Percentiles rank a stretch among this genome's conserved stretches.
Conservation (phyloP, 2,329 filamentous ascomycete genomes). For the Tricladium varicosporioides region DNA sequence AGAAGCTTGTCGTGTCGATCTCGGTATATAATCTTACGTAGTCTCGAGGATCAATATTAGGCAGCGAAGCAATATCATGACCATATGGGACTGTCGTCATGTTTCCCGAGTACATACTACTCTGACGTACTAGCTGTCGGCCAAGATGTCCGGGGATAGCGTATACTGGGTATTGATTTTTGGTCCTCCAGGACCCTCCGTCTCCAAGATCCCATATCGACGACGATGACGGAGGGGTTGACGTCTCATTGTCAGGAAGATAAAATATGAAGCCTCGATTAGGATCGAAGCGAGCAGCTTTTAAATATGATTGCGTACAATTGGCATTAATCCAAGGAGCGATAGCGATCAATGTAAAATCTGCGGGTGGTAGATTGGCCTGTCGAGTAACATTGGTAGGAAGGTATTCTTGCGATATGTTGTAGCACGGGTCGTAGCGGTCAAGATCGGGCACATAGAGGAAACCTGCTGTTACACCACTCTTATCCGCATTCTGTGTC, state of each 20-base stretch:
- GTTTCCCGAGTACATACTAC: conserved; percentile 76
- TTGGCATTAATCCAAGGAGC: conserved; percentile 79
- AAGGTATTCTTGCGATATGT: conserved; percentile 62
- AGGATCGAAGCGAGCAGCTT: conserved; percentile 54
- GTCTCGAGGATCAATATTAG: conserved; percentile 53
- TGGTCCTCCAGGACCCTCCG: conserved; percentile 65
- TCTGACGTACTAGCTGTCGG: conserved; percentile 63
- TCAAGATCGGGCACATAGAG: conserved; percentile 79
- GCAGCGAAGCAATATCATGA: conserved; percentile 52
- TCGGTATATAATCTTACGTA: conserved; percentile 61
- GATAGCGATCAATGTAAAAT: conserved; percentile 75
- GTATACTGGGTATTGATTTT: conserved; percentile 78
- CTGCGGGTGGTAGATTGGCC: conserved; percentile 63
- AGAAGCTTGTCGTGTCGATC: conserved; percentile 46
- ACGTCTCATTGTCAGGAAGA: conserved; percentile 52
- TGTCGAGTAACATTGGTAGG: conserved; percentile 73
- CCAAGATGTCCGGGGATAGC: conserved; percentile 71
- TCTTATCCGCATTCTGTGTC: conserved; percentile 57
- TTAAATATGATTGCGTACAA: conserved; percentile 74
- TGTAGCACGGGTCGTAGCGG: conserved; percentile 57
- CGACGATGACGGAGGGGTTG: conserved; percentile 66
- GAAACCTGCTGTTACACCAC: conserved; percentile 69
- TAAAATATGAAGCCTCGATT: conserved; percentile 65
- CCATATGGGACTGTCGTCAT: conserved; percentile 60
- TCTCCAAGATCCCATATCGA: conserved; percentile 70